phyloP scores from a whole-genome alignment of 441 rosid genomes.

The Isatis lusitanica region DNA sequence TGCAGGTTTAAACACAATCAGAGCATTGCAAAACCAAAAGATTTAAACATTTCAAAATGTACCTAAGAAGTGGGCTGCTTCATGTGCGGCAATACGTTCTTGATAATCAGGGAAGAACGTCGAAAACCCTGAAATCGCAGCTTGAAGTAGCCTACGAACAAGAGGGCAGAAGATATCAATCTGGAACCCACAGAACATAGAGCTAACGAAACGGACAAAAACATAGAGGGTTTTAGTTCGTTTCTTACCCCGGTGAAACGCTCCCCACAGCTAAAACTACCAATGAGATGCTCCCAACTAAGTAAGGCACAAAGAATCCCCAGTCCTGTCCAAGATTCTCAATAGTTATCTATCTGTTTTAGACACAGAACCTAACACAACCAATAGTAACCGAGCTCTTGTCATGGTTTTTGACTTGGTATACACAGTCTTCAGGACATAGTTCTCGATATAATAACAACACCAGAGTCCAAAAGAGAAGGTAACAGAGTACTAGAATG shows the following conservation, averaged over 20 bases:
- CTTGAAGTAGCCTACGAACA: conserved; percentile 76
- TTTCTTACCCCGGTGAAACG: conserved; percentile 72
- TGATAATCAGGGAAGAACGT: conserved; percentile 83
- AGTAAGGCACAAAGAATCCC: conserved; percentile 88
- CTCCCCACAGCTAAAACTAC: conserved; percentile 81
- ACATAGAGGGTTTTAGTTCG: not conserved
- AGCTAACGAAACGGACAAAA: not conserved
- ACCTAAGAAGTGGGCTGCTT: conserved; percentile 96
- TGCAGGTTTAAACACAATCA: conserved; percentile 16
- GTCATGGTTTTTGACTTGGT: not conserved
- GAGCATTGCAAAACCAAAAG: conserved; percentile 3
- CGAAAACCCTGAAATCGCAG: conserved; percentile 79
- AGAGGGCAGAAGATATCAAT: not conserved
- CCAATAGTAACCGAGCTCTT: not conserved
- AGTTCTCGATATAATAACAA: not conserved
- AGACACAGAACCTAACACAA: not conserved
- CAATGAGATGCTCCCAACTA: conserved; percentile 79
- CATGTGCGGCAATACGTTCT: conserved; percentile 80
- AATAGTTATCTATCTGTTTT: not conserved
- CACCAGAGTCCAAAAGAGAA: not conserved
- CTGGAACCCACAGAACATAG: not conserved
- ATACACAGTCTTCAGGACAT: not conserved
- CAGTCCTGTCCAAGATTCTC: conserved; percentile 52
- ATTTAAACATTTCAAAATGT: not conserved
- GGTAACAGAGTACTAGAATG: not conserved